Conservation (phyloP, 495 filamentous ascomycete genomes). For the Penicillium subrubescens region DNA sequence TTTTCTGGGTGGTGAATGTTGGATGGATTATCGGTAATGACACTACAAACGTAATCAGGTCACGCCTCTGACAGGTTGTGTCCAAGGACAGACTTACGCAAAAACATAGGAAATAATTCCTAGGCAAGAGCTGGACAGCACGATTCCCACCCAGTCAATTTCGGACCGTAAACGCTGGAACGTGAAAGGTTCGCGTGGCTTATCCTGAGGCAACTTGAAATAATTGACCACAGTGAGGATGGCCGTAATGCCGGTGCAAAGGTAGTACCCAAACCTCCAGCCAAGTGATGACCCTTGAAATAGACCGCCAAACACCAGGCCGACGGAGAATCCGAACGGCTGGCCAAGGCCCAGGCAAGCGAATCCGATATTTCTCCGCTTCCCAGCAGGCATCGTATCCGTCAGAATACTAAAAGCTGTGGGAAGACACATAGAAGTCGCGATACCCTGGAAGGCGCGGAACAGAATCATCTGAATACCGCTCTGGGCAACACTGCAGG, state of each 20-base stretch:
- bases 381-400: conserved; percentile 42
- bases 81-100: conserved; percentile 27
- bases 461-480: conserved; percentile 54
- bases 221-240: conserved; percentile 36
- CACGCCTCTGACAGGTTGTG: not conserved
- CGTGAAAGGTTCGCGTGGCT: conserved; percentile 16
- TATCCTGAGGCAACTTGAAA: conserved; percentile 35
- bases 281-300: conserved; percentile 40
- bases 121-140: conserved; percentile 43
- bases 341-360: conserved; percentile 51
- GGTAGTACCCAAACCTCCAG: conserved; percentile 55
- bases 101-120: conserved; percentile 52
- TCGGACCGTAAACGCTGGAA: conserved; percentile 25
- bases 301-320: conserved; percentile 56
- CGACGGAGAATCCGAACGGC: conserved; percentile 55
- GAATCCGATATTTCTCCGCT: conserved; percentile 54
- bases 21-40: conserved; percentile 38
- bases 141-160: conserved; percentile 56
- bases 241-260: conserved; percentile 42
- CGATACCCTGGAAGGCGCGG: conserved; percentile 51
- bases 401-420: conserved; percentile 53
- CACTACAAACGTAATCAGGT: conserved; percentile 18
- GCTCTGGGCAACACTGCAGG: conserved; percentile 45
- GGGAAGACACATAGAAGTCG: conserved; percentile 52
- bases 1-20: conserved; percentile 40